These are phyloP conservation scores for Zostera marina DNA, from an alignment of 116 monocot genomes.

Conservation along the genomic window DNA sequence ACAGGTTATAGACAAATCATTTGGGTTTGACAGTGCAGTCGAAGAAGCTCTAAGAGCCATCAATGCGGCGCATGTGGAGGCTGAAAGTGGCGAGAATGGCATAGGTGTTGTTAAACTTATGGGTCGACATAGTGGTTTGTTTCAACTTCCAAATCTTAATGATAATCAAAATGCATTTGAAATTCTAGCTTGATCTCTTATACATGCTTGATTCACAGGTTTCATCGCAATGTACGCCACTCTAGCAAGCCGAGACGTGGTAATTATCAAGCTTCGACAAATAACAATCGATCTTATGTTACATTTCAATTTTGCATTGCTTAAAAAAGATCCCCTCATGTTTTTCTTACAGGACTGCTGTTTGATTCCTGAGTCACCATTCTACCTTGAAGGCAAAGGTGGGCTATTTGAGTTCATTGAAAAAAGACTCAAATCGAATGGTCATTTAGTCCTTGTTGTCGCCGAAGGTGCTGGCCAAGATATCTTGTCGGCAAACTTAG, in stretches of 20 bases:
- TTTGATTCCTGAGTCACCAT: conserved; percentile 85
- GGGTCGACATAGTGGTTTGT: conserved; percentile 88
- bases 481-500: conserved; percentile 37
- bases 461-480: conserved; percentile 90
- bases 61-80: conserved; percentile 91
- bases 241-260: conserved; percentile 72
- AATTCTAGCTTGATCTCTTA: background rate
- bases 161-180: background rate
- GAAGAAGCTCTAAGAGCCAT: conserved; percentile 89
- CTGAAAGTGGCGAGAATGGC: conserved; percentile 71
- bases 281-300: no score
- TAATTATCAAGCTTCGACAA: conserved; percentile 6
- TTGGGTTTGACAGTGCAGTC: conserved; percentile 95
- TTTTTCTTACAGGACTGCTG: conserved; percentile 54
- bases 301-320: no score
- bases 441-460: conserved; percentile 84
- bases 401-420: conserved; percentile 72
- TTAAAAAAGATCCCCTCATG: background rate
- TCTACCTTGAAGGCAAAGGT: conserved; percentile 74
- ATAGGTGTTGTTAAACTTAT: conserved; percentile 87
- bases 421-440: conserved; percentile 57
- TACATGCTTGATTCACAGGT: conserved; percentile 16
- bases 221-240: conserved; percentile 92
- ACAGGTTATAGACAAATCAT: conserved; percentile 88
- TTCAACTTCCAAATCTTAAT: background rate